These are phyloP conservation scores for Chrysoporthe deuterocubensis DNA, from an alignment of 2,329 filamentous ascomycete genomes.

Conservation along the genomic window DNA sequence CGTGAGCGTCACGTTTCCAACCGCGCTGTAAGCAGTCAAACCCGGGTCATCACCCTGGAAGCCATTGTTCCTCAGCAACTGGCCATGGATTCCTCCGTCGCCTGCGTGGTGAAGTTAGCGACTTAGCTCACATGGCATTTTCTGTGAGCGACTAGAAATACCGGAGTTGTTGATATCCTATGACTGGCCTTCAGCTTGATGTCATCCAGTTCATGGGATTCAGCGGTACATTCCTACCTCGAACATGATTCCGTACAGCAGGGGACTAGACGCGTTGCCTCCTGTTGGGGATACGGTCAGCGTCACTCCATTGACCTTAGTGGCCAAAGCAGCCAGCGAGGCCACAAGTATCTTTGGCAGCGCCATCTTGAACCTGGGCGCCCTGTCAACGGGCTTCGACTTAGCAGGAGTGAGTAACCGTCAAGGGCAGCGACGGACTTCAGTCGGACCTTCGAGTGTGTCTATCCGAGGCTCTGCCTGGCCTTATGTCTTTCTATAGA, in stretches of 20 bases:
- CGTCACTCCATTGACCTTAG: conserved; percentile 15
- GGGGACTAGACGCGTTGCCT: conserved; percentile 44
- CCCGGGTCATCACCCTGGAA: conserved; percentile 61
- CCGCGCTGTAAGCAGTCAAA: conserved; percentile 49
- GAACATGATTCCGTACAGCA: conserved; percentile 48
- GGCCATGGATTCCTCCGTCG: conserved; percentile 54
- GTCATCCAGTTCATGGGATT: neutral
- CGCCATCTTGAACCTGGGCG: neutral
- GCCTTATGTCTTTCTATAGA: neutral
- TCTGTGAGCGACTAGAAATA: conserved; percentile 40
- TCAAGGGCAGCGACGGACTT: neutral
- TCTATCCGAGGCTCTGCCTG: neutral
- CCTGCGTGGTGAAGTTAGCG: neutral
- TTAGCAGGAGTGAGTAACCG: neutral
- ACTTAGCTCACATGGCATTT: too few species aligned
- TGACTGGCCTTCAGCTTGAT: neutral
- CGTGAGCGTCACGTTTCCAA: conserved; percentile 48
- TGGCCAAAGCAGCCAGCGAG: neutral
- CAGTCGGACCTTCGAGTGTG: neutral
- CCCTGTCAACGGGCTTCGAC: neutral
- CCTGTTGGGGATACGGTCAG: conserved; percentile 32
- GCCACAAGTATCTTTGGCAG: neutral
- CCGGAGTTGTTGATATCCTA: conserved; percentile 68
- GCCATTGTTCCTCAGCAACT: conserved; percentile 71
- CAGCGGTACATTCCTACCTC: conserved; percentile 31